A percentile compares a stretch with the other conserved stretches of the same genome.
Evolutionary conservation across 805 yeast genomes (phyloP).

Genomic region (Zygoascus bituminiphila): DNA sequence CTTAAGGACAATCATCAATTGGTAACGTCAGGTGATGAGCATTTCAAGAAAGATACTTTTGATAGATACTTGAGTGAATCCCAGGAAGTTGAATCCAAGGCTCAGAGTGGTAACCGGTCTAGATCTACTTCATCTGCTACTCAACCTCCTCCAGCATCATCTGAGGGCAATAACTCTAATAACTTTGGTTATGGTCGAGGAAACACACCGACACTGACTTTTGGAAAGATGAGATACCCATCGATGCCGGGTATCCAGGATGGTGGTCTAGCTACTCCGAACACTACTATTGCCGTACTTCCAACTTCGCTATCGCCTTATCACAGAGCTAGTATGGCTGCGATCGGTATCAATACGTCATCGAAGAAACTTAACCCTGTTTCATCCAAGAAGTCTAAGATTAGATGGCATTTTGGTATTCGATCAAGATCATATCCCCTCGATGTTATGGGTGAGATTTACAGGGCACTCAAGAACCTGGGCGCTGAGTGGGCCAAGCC

Average conservation of each 20-base stretch:
- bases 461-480: slow-evolving; percentile 81
- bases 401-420: slow-evolving; percentile 98
- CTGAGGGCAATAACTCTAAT: not conserved
- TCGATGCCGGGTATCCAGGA: slow-evolving; percentile 21
- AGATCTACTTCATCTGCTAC: slow-evolving; percentile 2
- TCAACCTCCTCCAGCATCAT: slow-evolving; percentile 2
- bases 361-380: slow-evolving; percentile 32
- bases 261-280: slow-evolving; percentile 37
- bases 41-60: slow-evolving; percentile 17
- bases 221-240: slow-evolving; percentile 31
- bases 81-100: not conserved
- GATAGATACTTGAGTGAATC: slow-evolving; percentile 14
- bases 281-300: slow-evolving; percentile 80
- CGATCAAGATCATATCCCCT: slow-evolving; percentile 92
- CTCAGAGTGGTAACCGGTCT: not conserved
- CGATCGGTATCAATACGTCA: slow-evolving; percentile 41
- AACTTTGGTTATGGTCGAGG: slow-evolving; percentile 16
- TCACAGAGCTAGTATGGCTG: slow-evolving; percentile 87
- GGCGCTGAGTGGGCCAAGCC: slow-evolving; percentile 99
- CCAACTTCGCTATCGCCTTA: slow-evolving; percentile 93
- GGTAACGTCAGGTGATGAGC: slow-evolving; percentile 15
- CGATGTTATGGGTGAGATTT: slow-evolving; percentile 98
- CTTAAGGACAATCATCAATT: slow-evolving; percentile 59
- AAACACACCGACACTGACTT: slow-evolving; percentile 32
- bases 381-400: slow-evolving; percentile 75